A percentile compares a stretch with the other conserved stretches of the same genome.
phyloP scores from a whole-genome alignment of 129 eudicot species.

The Escallonia herrerae region DNA sequence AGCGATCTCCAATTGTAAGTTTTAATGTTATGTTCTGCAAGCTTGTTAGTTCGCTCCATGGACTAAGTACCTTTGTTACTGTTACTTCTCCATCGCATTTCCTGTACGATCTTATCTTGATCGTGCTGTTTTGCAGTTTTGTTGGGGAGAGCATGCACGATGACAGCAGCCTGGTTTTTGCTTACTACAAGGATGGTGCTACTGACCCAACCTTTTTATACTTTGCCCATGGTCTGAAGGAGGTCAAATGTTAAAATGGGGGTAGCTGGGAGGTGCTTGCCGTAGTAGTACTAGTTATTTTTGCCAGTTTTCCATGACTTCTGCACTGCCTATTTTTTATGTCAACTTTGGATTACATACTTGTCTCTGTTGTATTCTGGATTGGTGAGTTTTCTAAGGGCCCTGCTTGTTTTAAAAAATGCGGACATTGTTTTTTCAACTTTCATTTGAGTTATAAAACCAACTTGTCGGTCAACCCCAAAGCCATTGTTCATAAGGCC shows the following conservation, averaged over 20 bases:
- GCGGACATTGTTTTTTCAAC: too few relatives aligned
- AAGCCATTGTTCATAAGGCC: too few relatives aligned
- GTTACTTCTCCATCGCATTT: too few relatives aligned
- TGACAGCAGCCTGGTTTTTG: conserved; percentile 40
- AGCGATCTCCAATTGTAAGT: conserved; percentile 81
- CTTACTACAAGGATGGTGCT: conserved; percentile 58
- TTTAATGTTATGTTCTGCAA: not conserved
- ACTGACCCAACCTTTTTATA: conserved; percentile 49
- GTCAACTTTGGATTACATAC: too few relatives aligned
- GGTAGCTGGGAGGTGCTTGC: not conserved
- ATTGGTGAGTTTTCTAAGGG: too few relatives aligned
- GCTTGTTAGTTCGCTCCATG: too few relatives aligned
- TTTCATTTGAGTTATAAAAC: too few relatives aligned
- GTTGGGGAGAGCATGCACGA: conserved; percentile 64
- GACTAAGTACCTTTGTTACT: too few relatives aligned
- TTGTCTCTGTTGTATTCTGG: too few relatives aligned
- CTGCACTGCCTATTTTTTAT: too few relatives aligned
- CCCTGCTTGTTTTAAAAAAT: too few relatives aligned
- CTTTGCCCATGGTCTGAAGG: conserved; percentile 41
- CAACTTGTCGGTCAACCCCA: too few relatives aligned
- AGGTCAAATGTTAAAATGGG: conserved; percentile 34
- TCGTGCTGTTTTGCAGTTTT: conserved; percentile 40
- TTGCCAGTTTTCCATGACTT: not conserved
- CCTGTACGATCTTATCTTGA: conserved; percentile 71
- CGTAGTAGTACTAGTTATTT: not conserved